Base-by-base conservation (phyloP, 2,329 filamentous ascomycete genomes). In the Fusarium guadeloupense region DNA sequence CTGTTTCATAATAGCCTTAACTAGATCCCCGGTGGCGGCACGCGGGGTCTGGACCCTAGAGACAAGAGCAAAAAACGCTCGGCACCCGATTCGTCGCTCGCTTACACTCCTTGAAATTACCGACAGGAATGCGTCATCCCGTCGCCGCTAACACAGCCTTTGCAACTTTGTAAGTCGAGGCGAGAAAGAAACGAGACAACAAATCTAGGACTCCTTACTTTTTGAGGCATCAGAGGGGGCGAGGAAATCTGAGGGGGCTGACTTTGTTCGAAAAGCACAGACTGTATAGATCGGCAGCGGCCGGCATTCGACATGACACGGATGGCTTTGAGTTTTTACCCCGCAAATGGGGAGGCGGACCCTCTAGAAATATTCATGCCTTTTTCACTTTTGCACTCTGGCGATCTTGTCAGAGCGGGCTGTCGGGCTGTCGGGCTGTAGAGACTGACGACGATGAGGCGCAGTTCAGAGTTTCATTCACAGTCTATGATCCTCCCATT, bases 111-210 rank as follows among this genome's bases (percentile, higher is more conserved):
- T n/a, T n/a, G n/a, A n/a, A 51, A 67, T 68, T 69, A 69, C 67
- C 67, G 67, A 63, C 67, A 69, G 64, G 40, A 60, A 68, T 69
- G 67, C 67, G 67, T 69, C 67, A 69, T 69, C 67, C 67, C 67
- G 67, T 49, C 41, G 45, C 56, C 55, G 49, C 60, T 57, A 60
- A 42, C 23, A 9, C 28, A 34, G 28, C 9, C 37, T 33, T 41
- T 57, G 38, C 41, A 46, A 10, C n/a, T 17, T 35, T 35, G 17
- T 19, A 20, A 35, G 28, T 17, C 33, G 31, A 33, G 31, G 16
- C 31, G 16, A 5, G 42, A 19, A 17, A 45, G 30, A 45, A 12
- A 43, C 35, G 25, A 39, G 44, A 40, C 35, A 40, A 21, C 35
- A 26, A 26, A 9, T n/a, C n/a, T n/a, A n/a, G 9, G 25, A 9